Base-by-base conservation (phyloP, 192 early-diverging fungal species). In the Umbelopsis ramanniana region DNA sequence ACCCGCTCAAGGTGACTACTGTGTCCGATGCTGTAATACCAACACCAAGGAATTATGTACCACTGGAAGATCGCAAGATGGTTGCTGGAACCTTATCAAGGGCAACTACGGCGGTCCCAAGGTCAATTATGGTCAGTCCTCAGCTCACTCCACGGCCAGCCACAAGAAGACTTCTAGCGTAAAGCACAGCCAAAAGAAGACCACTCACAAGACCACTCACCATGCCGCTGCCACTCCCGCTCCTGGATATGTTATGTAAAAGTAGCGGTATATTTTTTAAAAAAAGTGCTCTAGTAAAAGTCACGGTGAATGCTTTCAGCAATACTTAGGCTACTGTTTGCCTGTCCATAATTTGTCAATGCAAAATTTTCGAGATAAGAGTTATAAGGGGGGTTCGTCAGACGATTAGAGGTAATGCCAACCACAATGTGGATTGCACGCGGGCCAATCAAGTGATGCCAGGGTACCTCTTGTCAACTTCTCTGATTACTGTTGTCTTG, bases 1-100 rank as follows among this genome's bases (percentile, higher is more conserved):
- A 60, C 71, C 73, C 12, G 50, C 67, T 17, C 43, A 35, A 37
- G 24, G 29, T 66, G 54, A 47, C 14, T 68, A 57, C 52, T 76
- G 66, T 19, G 35, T 71, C 21, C 40, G 70, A 40, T 73, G 74
- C 66, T 77, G 74, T 35, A 72, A 72, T 26, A 55, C 52, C 47
- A 54, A 70, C 24, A 40, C 71, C 10, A 73, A 71, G 52, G 35
- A 24, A n/a, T 66, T 76, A 6, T 82, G 81, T 21, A 55, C 71
- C 60, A 82, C 75, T 2, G 70, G 75, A 4, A 72, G 73, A 37
- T 74, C 72, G 26, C 76, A 74, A 12, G 55, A 71, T 37, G 81
- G 81, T 1, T 82, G 81, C 35, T 43, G 33, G 6, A 21, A 7
- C n/a, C 33, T 82, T 9, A 43, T 82, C 24, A 72, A 66, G 6